Conservation (phyloP, 176 grass and related monocot genomes). For the Phragmites australis region DNA sequence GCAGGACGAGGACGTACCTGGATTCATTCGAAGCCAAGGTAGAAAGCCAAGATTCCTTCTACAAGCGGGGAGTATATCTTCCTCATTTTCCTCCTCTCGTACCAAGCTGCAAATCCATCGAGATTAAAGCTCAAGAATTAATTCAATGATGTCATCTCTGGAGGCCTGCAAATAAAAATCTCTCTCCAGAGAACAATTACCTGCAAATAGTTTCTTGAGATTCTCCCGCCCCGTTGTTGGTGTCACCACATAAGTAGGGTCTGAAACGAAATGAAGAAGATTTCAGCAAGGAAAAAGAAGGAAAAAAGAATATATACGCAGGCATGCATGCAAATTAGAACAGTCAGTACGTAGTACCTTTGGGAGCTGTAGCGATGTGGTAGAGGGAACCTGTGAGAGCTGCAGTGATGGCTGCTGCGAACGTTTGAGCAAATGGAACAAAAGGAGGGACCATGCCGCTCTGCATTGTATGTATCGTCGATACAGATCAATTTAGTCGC, state of each 20-base stretch:
- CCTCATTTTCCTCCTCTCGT: conserved; percentile 86
- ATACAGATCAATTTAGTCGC: conserved; percentile 17
- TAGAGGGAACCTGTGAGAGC: conserved; percentile 91
- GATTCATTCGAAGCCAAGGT: conserved; percentile 95
- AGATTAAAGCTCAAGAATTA: not conserved
- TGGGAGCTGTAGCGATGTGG: conserved; percentile 75
- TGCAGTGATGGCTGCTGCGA: conserved; percentile 89
- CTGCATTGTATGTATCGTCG: conserved; percentile 44
- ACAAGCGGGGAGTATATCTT: conserved; percentile 98
- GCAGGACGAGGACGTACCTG: too few relatives aligned
- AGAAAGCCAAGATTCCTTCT: conserved; percentile 91
- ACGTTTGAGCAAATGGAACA: conserved; percentile 92
- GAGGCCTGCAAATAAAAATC: too few relatives aligned
- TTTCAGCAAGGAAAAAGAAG: not conserved
- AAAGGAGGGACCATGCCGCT: conserved; percentile 81
- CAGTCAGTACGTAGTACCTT: conserved; percentile 44
- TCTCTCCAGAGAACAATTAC: too few relatives aligned
- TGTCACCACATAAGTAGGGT: conserved; percentile 91
- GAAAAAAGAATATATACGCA: not conserved
- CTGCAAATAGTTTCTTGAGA: conserved; percentile 86
- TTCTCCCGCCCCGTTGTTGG: conserved; percentile 65
- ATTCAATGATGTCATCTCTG: too few relatives aligned
- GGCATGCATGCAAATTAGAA: conserved; percentile 22
- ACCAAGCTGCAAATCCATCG: conserved; percentile 61
- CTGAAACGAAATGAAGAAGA: conserved; percentile 45